Evolutionary conservation across 2,329 filamentous ascomycete species (phyloP), one percentile per base, ranked within the genome.

Genomic region (Botrytis galanthina): DNA sequence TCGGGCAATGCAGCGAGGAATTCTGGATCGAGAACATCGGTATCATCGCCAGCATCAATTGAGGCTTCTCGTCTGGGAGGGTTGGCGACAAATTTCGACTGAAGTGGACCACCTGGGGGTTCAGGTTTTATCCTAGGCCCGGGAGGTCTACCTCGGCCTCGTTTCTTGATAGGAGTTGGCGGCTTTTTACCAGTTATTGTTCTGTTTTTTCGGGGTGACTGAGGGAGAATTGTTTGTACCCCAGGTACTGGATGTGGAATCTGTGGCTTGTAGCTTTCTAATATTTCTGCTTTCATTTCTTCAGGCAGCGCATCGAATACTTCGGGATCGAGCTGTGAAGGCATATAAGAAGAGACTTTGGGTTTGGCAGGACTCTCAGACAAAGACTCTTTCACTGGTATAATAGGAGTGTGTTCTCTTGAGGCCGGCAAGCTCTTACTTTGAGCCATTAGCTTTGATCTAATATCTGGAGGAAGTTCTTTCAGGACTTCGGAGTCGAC

Each of bases 1-100:
- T 92, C 90, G 0, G 95, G 95, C 0, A 98, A 85, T 26, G 94
- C 94, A 1, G 91, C 89, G 4, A 98, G 89, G 79, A 98, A 95
- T 0, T 91, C 90, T 0, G 88, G 85, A 10, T 85, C 79, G 32
- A 79, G 73, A 8, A 57, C 68, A 35, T 79, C 77, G 1, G 93
- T 91, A 82, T 96, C 94, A 5, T 90, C 87, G 1, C 95, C 84
- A 14, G 87, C 89, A 16, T 88, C 87, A 68, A 86, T 85, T 6
- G 86, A 85, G 73, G 88, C 85, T 70, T 85, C 83, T 68, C 84
- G 83, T 72, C 84, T 82, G 26, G 29, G 59, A 20, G 66, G 44
- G 4, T 60, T 39, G 12, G 67, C 37, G 12, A 64, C 59, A 22
- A 71, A 70, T 20, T 73, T 73, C 46, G 64, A 73, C 71, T 71